Base-by-base conservation (phyloP, 306 rosid species). In the Bauhinia variegata region DNA sequence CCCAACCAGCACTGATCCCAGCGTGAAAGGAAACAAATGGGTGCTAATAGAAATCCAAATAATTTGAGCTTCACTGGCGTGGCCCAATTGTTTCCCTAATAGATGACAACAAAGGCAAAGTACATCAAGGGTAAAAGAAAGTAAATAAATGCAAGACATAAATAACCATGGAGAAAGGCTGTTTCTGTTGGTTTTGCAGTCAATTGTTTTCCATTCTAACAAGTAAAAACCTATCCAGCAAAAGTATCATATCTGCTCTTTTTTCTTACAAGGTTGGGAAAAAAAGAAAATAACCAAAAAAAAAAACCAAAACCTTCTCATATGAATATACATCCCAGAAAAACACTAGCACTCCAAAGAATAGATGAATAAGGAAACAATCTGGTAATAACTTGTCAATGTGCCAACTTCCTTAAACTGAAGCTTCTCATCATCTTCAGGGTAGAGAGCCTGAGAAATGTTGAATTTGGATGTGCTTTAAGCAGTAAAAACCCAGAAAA, bases 351-450 rank as follows among this genome's bases (percentile, higher is more conserved):
- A 54, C 75, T 70, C 66, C 60, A n/a, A 54, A 64, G 41, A 78
- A 55, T 47, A 68, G 28, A 73, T 23, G 28, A 23, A 19, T 23
- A 57, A 37, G 51, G n/a, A 64, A 69, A 11, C 34, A 64, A 67
- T 67, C 56, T 28, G 38, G 63, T 43, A 8, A 65, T 55, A 50
- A 67, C 73, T 32, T 63, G 70, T 32, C 63, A 37, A 58, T 64
- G 59, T 48, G 66, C 60, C 7, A 33, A 73, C 74, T 69, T 68
- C 23, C 37, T 18, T 63, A 23, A 54, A 52, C 48, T 38, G 31
- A 76, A 48, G 71, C 68, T 75, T 79, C 72, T 54, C 53, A 70
- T 74, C 83, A 23, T 23, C 28, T 80, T 67, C 67, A n/a, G 54
- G 73, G 65, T 30, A 46, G 28, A 23, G n/a, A 23, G 2, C 28